Conservation (phyloP, 73 alveolate species). For the Diophrys sp. region DNA sequence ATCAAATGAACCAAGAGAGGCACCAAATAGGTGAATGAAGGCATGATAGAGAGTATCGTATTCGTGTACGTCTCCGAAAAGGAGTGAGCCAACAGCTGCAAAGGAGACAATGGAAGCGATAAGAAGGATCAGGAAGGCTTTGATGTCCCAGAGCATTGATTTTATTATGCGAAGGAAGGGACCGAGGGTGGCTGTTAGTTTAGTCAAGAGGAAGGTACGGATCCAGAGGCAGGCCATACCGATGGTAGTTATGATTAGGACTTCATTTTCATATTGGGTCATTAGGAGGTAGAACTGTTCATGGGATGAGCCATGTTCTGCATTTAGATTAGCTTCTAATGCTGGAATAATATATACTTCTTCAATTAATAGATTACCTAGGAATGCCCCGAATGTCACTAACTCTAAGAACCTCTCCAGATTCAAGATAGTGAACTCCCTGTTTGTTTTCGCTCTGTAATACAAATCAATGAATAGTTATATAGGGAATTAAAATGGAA, state of each 20-base stretch:
- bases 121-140: background rate
- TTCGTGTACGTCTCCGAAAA: background rate
- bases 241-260: background rate
- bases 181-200: background rate
- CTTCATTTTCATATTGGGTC: background rate
- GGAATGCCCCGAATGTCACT: background rate
- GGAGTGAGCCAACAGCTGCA: background rate
- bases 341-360: background rate
- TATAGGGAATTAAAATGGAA: background rate
- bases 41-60: background rate
- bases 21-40: background rate
- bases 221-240: background rate
- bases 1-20: background rate
- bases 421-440: background rate
- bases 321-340: background rate
- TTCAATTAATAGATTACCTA: background rate
- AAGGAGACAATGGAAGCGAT: background rate
- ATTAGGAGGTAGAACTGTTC: background rate
- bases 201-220: background rate
- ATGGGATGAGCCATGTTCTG: background rate
- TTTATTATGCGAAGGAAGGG: background rate
- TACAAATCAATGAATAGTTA: background rate
- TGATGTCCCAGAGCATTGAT: background rate
- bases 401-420: background rate
- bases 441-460: background rate